Base-by-base conservation (phyloP, 495 filamentous ascomycete genomes). In the Talaromyces adpressus region DNA sequence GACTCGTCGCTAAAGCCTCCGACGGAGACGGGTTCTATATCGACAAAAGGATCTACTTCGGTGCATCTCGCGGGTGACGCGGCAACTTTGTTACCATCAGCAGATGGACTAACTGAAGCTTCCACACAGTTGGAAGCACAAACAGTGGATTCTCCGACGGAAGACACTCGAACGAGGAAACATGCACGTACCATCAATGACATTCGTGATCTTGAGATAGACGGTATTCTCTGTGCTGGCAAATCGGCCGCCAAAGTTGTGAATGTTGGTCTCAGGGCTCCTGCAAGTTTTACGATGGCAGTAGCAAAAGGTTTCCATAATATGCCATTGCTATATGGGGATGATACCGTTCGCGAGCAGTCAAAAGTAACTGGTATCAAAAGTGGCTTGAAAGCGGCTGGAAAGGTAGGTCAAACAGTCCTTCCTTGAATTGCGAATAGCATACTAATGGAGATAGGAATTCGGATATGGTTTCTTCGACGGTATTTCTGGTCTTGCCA, bases 281-380 rank as follows among this genome's bases (percentile, higher is more conserved):
- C 91, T 0, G 87, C 92, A 76, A 91, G 95, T 65, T 84, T 94
- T 62, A 87, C 90, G 12, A 76, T 95, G 47, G 87, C 85, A 14
- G 69, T 96, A 3, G 86, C 92, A 0, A 89, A 87, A 72, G 92
- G 92, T 8, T 95, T 96, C 66, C 89, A 95, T 71, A 96, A 95
- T 68, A 86, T 85, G 1, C 91, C 91, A 0, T 88, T 84, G 61
- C 72, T 95, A 1, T 94, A 93, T 63, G 86, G 91, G 49, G 91
- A 92, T 65, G 82, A 86, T 6, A 91, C 82, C 53, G 87, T 96
- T 3, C 81, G 85, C 14, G 82, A 84, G 14, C 75, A 78, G 0
- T 86, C 89, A 53, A 90, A 87, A 62, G 88, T 96, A 0, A 90
- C 87, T 0, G 85, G 84, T 61, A 72, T 92, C 22, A 75, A 82